Base-by-base conservation (phyloP, 75 land plant genomes). In the Pinus taeda region DNA sequence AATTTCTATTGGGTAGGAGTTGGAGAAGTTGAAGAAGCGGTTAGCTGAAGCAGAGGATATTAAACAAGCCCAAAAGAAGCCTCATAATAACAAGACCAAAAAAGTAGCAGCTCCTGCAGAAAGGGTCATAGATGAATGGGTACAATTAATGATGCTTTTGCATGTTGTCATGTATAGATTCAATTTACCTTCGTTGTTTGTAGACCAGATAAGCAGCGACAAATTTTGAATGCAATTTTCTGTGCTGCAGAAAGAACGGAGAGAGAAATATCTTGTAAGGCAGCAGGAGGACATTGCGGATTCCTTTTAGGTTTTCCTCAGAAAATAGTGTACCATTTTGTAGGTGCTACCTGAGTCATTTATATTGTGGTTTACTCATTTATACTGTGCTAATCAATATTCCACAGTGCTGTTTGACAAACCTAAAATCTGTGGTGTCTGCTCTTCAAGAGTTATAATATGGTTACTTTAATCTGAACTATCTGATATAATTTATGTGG, bases 61-160 rank as follows among this genome's bases (percentile, higher is more conserved):
- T 37, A 84, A 90, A 73, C 93, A 95, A 79, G 84, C 93, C 37
- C 90, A 93, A 15, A 94, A 94, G 76, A 92, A 88, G 76, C 93
- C 99, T 67, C 78, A 88, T 22, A 95, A 94, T 79, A 93, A 94
- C 21, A 83, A 83, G 29, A 86, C 55, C 6, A 55, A 2, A 39
- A 69, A 20, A 7, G 1, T 20, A 69, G 26, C 3, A 69, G 22
- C 45, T 69, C 72, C 72, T 36, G 93, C 87, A 80, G 95, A 93
- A 74, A 95, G 92, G 60, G 92, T 97, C 53, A 89, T 94, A 45
- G 99, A 96, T 86, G 99, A 96, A 90, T 96, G 99, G 99, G 97
- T 96, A 70, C 81, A 78, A 17, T 61, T 56, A 22, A 42, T 22
- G 15, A 4, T 7, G 75, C 24, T 58, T 74, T 74, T 71, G 45